A percentile compares a stretch with the other conserved stretches of the same genome.
Evolutionary conservation across 2,329 filamentous ascomycete genomes (phyloP).

Genomic region (Aureobasidium subglaciale): DNA sequence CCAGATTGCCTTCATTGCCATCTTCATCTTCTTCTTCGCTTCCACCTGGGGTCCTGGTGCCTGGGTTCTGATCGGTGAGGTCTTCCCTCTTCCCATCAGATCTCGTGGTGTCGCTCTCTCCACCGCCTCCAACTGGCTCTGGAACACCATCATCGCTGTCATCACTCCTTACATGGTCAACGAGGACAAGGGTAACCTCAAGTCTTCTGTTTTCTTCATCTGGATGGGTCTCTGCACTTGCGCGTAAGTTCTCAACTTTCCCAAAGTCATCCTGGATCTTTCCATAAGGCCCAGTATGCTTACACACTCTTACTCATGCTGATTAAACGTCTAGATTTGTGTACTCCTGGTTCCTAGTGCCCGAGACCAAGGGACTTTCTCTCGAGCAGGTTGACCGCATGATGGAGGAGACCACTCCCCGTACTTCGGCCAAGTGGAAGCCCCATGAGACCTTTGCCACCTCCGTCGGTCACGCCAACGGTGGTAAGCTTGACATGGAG

Average conservation of each 20-base stretch:
- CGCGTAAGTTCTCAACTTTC: background rate
- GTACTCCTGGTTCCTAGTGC: conserved; percentile 68
- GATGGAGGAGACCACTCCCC: conserved; percentile 78
- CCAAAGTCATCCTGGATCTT: background rate
- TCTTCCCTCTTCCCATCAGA: conserved; percentile 83
- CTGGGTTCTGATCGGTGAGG: conserved; percentile 74
- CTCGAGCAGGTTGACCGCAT: conserved; percentile 79
- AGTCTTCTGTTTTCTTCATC: conserved; percentile 39
- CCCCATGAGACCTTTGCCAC: conserved; percentile 62
- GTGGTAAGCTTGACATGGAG: conserved; percentile 25
- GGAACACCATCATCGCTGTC: conserved; percentile 60
- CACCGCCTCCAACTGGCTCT: conserved; percentile 86
- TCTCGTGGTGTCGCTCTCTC: conserved; percentile 80
- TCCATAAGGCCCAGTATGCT: conserved; percentile 31
- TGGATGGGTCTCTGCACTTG: conserved; percentile 23
- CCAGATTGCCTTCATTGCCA: conserved; percentile 80
- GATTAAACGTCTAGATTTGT: conserved; percentile 31
- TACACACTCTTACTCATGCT: no score
- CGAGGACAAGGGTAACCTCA: no score
- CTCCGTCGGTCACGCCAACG: conserved; percentile 44
- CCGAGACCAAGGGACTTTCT: conserved; percentile 50
- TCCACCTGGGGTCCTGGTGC: conserved; percentile 76
- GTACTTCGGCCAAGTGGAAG: conserved; percentile 69
- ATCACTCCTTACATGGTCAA: no score
- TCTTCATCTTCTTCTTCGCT: conserved; percentile 92